These are phyloP conservation scores for Coniophora puteana DNA, from an alignment of 1,284 basidiomycete species.

Conservation along the genomic window DNA sequence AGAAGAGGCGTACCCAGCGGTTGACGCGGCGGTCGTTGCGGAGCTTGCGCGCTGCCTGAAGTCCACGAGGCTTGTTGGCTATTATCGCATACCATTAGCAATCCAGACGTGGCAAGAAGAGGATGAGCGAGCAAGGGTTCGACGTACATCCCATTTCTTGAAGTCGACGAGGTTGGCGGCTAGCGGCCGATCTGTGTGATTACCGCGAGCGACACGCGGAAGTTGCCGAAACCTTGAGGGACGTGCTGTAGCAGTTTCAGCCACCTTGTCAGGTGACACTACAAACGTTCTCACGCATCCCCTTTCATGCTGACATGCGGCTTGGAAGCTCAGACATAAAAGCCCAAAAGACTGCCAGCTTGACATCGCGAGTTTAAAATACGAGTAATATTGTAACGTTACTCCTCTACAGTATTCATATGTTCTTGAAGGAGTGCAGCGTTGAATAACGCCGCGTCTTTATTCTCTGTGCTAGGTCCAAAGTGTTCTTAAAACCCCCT, in stretches of 20 bases:
- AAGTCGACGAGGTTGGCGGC: slow-evolving; percentile 42
- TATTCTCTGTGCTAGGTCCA: too few relatives aligned
- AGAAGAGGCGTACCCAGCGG: slow-evolving; percentile 77
- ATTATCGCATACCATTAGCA: slow-evolving; percentile 13
- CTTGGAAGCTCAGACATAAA: too few relatives aligned
- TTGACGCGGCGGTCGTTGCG: slow-evolving; percentile 92
- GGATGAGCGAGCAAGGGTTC: slow-evolving; percentile 15
- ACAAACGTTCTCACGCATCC: too few relatives aligned
- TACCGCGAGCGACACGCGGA: slow-evolving; percentile 13
- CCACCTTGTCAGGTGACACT: too few relatives aligned
- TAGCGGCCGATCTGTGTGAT: slow-evolving; percentile 13
- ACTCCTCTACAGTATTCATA: too few relatives aligned
- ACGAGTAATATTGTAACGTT: too few relatives aligned
- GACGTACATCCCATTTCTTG: slow-evolving; percentile 83
- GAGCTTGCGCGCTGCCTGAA: slow-evolving; percentile 99
- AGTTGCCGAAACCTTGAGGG: slow-evolving; percentile 22
- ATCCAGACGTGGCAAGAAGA: neutral
- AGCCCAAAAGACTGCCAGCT: too few relatives aligned
- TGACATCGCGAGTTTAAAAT: too few relatives aligned
- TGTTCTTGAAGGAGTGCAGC: too few relatives aligned
- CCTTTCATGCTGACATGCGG: too few relatives aligned
- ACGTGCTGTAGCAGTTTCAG: slow-evolving; percentile 31
- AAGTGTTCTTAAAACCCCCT: too few relatives aligned
- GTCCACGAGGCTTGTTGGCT: slow-evolving; percentile 98
- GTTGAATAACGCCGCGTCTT: too few relatives aligned